Evolutionary conservation across 371 early-diverging fungal genomes (phyloP).

Genomic region (Actinomortierella ambigua): DNA sequence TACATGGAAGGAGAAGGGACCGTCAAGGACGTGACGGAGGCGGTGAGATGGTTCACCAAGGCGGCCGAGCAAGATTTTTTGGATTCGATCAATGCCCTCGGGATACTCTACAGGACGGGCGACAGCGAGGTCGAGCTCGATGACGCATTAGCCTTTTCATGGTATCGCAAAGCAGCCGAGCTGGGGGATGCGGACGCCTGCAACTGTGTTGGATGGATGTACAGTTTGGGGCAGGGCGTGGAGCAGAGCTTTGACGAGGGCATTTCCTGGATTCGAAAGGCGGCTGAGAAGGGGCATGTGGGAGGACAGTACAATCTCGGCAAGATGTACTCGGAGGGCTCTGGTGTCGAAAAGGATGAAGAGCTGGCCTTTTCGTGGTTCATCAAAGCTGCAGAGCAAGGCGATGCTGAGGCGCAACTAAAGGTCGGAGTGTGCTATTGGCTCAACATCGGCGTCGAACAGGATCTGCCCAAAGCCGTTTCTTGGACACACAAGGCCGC

Average conservation of each 20-base stretch:
- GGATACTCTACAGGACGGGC: too few relatives aligned
- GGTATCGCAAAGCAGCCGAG: too few relatives aligned
- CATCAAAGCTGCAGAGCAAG: slow-evolving; percentile 50
- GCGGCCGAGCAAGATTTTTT: slow-evolving; percentile 69
- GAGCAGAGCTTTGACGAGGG: slow-evolving; percentile 58
- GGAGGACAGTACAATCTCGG: slow-evolving; percentile 88
- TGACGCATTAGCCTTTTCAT: too few relatives aligned
- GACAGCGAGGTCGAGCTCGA: too few relatives aligned
- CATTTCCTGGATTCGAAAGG: slow-evolving; percentile 78
- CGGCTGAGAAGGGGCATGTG: slow-evolving; percentile 80
- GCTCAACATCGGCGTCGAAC: slow-evolving; percentile 78
- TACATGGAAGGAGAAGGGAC: slow-evolving; percentile 86
- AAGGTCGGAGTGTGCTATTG: too few relatives aligned
- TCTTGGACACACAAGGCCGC: slow-evolving; percentile 78
- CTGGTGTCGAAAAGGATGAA: slow-evolving; percentile 62
- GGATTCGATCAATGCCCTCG: too few relatives aligned
- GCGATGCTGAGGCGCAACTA: slow-evolving; percentile 47
- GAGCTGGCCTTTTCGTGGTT: slow-evolving; percentile 59
- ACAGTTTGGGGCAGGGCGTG: slow-evolving; percentile 83
- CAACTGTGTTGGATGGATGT: slow-evolving; percentile 74
- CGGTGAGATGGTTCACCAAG: slow-evolving; percentile 71
- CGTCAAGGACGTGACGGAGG: slow-evolving; percentile 63
- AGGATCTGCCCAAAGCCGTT: slow-evolving; percentile 59
- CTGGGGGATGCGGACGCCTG: slow-evolving; percentile 79
- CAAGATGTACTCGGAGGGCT: slow-evolving; percentile 83